phyloP scores from a whole-genome alignment of 768 basidiomycete genomes.

The Chalciporus pseudorubinellus region DNA sequence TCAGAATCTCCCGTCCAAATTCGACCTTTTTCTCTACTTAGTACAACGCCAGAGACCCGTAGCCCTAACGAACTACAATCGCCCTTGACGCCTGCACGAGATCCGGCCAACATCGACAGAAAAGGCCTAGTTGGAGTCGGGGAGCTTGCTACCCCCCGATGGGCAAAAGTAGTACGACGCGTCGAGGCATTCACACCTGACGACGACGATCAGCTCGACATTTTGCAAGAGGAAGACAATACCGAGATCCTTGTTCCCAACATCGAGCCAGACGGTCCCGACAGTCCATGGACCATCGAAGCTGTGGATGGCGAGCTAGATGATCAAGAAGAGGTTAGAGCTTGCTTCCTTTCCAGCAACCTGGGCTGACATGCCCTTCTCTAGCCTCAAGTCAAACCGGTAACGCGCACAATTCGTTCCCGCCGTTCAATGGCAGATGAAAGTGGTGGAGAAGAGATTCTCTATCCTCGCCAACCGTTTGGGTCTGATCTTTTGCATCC shows the following conservation, averaged over 20 bases:
- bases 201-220: constrained; percentile 38
- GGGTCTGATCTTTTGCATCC: constrained; percentile 30
- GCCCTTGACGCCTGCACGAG: constrained; percentile 70
- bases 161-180: constrained; percentile 58
- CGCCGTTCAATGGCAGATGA: constrained; percentile 74
- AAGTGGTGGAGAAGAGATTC: constrained; percentile 87
- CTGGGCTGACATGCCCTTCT: constrained; percentile 1
- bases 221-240: constrained; percentile 31
- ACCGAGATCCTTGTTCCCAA: constrained; percentile 30
- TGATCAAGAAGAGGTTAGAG: constrained; percentile 63
- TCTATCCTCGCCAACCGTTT: constrained; percentile 70
- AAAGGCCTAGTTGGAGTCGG: constrained; percentile 90
- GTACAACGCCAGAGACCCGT: constrained; percentile 62
- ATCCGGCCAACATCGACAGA: constrained; percentile 81
- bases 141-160: constrained; percentile 94
- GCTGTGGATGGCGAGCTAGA: constrained; percentile 79
- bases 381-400: constrained; percentile 45
- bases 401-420: constrained; percentile 51
- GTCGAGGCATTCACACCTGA: constrained; percentile 36
- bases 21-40: constrained; percentile 34
- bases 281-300: constrained; percentile 88
- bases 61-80: constrained; percentile 51
- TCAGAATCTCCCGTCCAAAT: constrained; percentile 61
- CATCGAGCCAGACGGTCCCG: constrained; percentile 54
- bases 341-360: background rate